Percentiles rank a stretch among this genome's conserved stretches.
These are phyloP conservation scores for Schizophyllum amplum DNA, from an alignment of 1,284 basidiomycete genomes.

Conservation along the genomic window DNA sequence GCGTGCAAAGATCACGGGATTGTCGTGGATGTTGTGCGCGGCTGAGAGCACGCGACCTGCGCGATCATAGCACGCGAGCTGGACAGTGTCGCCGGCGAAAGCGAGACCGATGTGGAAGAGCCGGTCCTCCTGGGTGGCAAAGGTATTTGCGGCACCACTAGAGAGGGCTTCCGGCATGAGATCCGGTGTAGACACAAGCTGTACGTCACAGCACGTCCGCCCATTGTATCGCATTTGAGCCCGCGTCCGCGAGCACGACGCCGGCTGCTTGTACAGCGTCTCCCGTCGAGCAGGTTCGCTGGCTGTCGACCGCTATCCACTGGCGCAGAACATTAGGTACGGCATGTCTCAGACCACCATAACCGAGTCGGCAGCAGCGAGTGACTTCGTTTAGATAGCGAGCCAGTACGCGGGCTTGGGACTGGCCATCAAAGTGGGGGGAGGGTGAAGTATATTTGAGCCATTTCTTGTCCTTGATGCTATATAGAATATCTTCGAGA, in stretches of 20 bases:
- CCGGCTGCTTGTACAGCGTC: background rate
- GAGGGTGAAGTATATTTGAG: background rate
- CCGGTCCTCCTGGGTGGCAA: slow-evolving; percentile 6
- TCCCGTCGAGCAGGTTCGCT: background rate
- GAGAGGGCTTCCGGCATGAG: background rate
- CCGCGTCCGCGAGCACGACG: background rate
- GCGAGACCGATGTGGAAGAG: slow-evolving; percentile 5
- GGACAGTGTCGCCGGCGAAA: background rate
- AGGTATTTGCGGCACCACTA: slow-evolving; percentile 5
- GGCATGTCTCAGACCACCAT: background rate
- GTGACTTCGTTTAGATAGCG: background rate
- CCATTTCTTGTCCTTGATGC: background rate
- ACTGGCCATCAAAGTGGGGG: background rate
- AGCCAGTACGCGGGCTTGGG: background rate
- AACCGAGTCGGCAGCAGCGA: background rate
- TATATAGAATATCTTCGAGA: background rate
- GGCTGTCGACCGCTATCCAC: background rate
- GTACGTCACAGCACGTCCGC: background rate
- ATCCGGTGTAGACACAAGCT: background rate
- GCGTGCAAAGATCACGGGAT: slow-evolving; percentile 4
- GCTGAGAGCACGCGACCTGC: slow-evolving; percentile 2
- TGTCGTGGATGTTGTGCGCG: slow-evolving; percentile 4
- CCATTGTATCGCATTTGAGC: background rate
- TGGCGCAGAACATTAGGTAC: background rate
- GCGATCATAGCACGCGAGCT: slow-evolving; percentile 4